A percentile compares a stretch with the other conserved stretches of the same genome.
Conservation (phyloP, 2,329 filamentous ascomycete genomes). For the Lecanicillium sp. region DNA sequence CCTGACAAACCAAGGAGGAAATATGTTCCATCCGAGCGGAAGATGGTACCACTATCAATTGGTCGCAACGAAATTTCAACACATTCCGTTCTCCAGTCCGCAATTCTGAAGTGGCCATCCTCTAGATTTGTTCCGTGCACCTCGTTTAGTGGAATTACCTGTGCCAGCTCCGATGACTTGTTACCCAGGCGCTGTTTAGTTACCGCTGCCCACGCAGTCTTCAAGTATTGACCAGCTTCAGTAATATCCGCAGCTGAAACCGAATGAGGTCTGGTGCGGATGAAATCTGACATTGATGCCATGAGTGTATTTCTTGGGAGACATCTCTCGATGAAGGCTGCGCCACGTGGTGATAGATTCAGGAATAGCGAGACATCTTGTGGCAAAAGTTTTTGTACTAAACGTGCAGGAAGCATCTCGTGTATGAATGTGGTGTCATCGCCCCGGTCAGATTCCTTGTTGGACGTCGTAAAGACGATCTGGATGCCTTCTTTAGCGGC, state of each 20-base stretch:
- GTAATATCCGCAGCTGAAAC: too few relatives aligned
- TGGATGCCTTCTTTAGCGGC: not conserved
- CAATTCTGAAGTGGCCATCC: not conserved
- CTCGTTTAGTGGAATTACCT: not conserved
- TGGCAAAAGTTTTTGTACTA: not conserved
- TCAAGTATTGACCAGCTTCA: too few relatives aligned
- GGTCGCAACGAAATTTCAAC: not conserved
- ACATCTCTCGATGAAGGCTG: not conserved
- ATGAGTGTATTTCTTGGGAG: not conserved
- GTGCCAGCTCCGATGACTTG: not conserved
- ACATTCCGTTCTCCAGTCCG: not conserved
- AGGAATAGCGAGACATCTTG: not conserved
- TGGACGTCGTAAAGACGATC: not conserved
- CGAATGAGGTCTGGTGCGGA: too few relatives aligned
- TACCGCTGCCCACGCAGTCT: too few relatives aligned
- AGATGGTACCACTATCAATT: not conserved
- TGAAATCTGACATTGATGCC: too few relatives aligned
- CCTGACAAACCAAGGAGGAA: constrained; percentile 1
- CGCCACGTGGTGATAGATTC: not conserved
- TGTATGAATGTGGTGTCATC: not conserved
- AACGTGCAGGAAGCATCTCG: not conserved
- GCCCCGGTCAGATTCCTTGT: not conserved
- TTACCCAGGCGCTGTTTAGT: not conserved
- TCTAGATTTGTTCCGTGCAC: not conserved
- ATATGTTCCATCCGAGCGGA: not conserved